Evolutionary conservation across 768 basidiomycete species (phyloP).

Genomic region (Russula sp.): DNA sequence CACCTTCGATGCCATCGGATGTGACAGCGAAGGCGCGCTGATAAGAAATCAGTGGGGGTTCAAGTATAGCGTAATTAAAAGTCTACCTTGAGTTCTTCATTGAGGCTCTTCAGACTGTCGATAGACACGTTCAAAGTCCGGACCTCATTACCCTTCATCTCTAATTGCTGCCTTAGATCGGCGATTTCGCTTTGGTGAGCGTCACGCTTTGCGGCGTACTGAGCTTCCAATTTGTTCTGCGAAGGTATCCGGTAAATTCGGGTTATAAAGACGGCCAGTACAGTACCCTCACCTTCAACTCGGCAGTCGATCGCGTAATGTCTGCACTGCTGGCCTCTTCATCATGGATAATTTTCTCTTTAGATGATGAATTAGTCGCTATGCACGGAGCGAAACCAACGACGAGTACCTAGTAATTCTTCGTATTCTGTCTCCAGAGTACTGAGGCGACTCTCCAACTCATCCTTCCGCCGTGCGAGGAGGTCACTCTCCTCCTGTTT

Average conservation of each 20-base stretch:
- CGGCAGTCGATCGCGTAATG: conserved; percentile 78
- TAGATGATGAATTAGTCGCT: conserved; percentile 13
- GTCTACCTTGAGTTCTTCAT: conserved; percentile 94
- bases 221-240: conserved; percentile 90
- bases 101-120: conserved; percentile 92
- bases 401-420: conserved; percentile 79
- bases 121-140: conserved; percentile 80
- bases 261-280: conserved; percentile 22
- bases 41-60: conserved; percentile 24
- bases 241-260: conserved; percentile 28
- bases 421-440: conserved; percentile 93
- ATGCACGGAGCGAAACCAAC: conserved; percentile 18
- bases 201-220: conserved; percentile 90
- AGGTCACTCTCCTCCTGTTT: conserved; percentile 92
- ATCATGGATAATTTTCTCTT: conserved; percentile 90
- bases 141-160: conserved; percentile 78
- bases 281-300: conserved; percentile 71
- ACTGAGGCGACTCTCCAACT: conserved; percentile 78
- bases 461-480: conserved; percentile 75
- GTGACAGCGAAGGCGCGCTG: conserved; percentile 97
- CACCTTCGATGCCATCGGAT: conserved; percentile 94
- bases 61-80: conserved; percentile 12
- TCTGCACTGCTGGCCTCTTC: conserved; percentile 85
- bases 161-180: conserved; percentile 88
- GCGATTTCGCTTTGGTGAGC: conserved; percentile 79